Conservation (phyloP, 805 yeast genomes). For the Zygosaccharomyces rouxii region DNA sequence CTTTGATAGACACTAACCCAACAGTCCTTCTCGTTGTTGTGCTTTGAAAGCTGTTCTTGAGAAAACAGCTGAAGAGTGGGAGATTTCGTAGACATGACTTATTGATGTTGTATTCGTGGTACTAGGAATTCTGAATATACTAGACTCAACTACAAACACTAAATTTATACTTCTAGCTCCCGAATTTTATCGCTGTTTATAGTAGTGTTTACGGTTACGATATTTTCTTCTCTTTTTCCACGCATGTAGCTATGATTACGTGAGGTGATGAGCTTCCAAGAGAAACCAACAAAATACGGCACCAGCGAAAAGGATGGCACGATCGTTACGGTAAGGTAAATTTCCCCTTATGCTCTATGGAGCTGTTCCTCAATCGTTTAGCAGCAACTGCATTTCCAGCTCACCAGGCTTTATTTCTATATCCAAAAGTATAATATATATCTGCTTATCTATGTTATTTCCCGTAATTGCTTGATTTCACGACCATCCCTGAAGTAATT, state of each 20-base stretch:
- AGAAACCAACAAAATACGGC: background rate
- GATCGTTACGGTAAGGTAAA: background rate
- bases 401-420: background rate
- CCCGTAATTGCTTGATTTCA: background rate
- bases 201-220: background rate
- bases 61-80: constrained; percentile 59
- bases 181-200: background rate
- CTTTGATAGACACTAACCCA: constrained; percentile 80
- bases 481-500: background rate
- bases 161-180: background rate
- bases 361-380: constrained; percentile 1
- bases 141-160: background rate
- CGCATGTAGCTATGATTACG: background rate
- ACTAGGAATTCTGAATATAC: too few species aligned
- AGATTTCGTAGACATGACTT: background rate
- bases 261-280: background rate
- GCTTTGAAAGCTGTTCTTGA: constrained; percentile 46
- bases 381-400: background rate
- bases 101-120: background rate
- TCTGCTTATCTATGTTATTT: background rate
- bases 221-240: background rate
- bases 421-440: constrained; percentile 1
- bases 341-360: background rate
- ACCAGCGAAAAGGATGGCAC: background rate
- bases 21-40: constrained; percentile 51